These are phyloP conservation scores for Taxawa tesnikishii DNA, from an alignment of 2,329 filamentous ascomycete genomes.

Conservation along the genomic window DNA sequence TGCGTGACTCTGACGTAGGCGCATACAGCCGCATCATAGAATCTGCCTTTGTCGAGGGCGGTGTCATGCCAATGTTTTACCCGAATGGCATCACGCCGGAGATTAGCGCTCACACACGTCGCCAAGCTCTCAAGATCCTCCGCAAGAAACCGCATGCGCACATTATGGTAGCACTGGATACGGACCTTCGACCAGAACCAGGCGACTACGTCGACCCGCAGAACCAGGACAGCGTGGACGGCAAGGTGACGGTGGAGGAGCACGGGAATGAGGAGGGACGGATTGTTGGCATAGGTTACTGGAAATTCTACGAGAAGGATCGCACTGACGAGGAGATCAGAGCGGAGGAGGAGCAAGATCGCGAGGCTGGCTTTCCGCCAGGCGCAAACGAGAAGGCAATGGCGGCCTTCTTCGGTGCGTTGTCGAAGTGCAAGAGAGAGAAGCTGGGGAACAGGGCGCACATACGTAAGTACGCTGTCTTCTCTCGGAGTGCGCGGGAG, in stretches of 20 bases:
- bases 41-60: constrained; percentile 14
- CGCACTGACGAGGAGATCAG: constrained; percentile 15
- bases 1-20: constrained; percentile 13
- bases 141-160: constrained; percentile 10
- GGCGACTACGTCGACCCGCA: constrained; percentile 9
- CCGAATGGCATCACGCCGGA: constrained; percentile 14
- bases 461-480: too few species aligned
- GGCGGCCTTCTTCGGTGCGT: constrained; percentile 12
- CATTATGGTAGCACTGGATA: constrained; percentile 17
- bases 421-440: constrained; percentile 11
- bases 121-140: constrained; percentile 6
- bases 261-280: constrained; percentile 1
- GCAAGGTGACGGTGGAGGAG: background rate
- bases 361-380: constrained; percentile 9
- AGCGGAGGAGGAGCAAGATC: constrained; percentile 8
- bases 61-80: constrained; percentile 17
- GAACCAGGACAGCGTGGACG: background rate
- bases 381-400: constrained; percentile 9
- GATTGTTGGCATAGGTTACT: too few species aligned
- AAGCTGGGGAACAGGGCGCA: constrained; percentile 14
- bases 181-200: constrained; percentile 10
- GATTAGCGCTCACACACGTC: constrained; percentile 6
- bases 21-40: constrained; percentile 12
- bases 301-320: constrained; percentile 16
- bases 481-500: too few species aligned